phyloP scores from a whole-genome alignment of 495 filamentous ascomycete species.

The Penicillium mononematosum region DNA sequence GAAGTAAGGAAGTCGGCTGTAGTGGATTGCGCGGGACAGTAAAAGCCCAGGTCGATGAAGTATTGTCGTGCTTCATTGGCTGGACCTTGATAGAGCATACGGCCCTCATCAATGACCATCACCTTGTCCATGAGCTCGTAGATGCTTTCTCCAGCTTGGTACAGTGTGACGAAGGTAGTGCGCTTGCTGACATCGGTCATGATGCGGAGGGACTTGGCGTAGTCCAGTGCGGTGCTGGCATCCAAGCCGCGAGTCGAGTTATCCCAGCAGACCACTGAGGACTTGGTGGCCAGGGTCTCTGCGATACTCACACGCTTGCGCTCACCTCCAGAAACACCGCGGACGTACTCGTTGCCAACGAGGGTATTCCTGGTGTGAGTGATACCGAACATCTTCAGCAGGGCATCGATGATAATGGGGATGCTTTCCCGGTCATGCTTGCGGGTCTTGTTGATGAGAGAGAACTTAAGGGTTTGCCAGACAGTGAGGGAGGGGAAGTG shows the following conservation, averaged over 20 bases:
- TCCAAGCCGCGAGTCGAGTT: slow-evolving; percentile 83
- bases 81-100: slow-evolving; percentile 64
- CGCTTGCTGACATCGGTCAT: slow-evolving; percentile 81
- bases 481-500: slow-evolving; percentile 79
- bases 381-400: slow-evolving; percentile 75
- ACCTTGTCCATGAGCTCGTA: slow-evolving; percentile 82
- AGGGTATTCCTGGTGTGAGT: slow-evolving; percentile 76
- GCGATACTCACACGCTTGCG: slow-evolving; percentile 70
- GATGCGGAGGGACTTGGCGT: slow-evolving; percentile 71
- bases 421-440: slow-evolving; percentile 67
- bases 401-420: slow-evolving; percentile 60
- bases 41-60: slow-evolving; percentile 67
- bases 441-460: slow-evolving; percentile 79
- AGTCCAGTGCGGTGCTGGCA: slow-evolving; percentile 76
- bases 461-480: slow-evolving; percentile 78
- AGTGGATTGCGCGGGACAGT: slow-evolving; percentile 65
- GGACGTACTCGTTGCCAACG: slow-evolving; percentile 81
- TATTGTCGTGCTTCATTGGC: slow-evolving; percentile 63
- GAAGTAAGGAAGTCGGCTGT: slow-evolving; percentile 76
- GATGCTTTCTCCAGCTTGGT: slow-evolving; percentile 81
- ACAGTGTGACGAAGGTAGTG: slow-evolving; percentile 80
- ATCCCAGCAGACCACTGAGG: slow-evolving; percentile 64
- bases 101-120: slow-evolving; percentile 63
- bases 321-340: slow-evolving; percentile 72
- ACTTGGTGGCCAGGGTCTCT: slow-evolving; percentile 66